Percentiles rank a stretch among this genome's conserved stretches.
These are phyloP conservation scores for Leptographium flavum DNA, from an alignment of 2,329 filamentous ascomycete genomes.

Conservation along the genomic window DNA sequence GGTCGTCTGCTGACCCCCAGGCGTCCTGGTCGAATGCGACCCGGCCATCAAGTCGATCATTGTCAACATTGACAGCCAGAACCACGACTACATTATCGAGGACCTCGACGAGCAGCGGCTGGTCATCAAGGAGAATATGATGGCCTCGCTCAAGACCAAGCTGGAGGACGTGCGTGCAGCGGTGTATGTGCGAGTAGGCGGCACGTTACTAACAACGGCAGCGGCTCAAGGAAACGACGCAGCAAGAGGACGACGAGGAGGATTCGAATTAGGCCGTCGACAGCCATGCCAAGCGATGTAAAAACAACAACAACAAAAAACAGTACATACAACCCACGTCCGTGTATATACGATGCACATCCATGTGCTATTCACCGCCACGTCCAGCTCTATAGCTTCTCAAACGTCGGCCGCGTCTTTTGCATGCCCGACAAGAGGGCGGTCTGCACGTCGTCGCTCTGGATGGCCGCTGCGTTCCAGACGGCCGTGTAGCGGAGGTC, in stretches of 20 bases:
- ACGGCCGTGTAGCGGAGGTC: slow-evolving; percentile 68
- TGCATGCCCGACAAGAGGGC: slow-evolving; percentile 64
- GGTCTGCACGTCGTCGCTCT: slow-evolving; percentile 61
- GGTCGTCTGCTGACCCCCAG: slow-evolving; percentile 16
- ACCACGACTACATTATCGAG: slow-evolving; percentile 64
- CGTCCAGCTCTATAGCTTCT: slow-evolving; percentile 74
- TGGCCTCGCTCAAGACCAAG: slow-evolving; percentile 49
- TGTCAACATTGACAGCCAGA: slow-evolving; percentile 56
- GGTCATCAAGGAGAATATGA: slow-evolving; percentile 61
- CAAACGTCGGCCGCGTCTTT: slow-evolving; percentile 69
- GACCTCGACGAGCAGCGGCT: slow-evolving; percentile 66
- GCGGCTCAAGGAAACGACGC: slow-evolving; percentile 19
- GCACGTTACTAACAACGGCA: not conserved
- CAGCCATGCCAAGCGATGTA: too few relatives aligned
- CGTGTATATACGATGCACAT: too few relatives aligned
- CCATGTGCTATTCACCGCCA: too few relatives aligned
- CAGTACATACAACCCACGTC: not conserved
- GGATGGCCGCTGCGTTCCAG: slow-evolving; percentile 77
- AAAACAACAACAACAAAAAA: too few relatives aligned
- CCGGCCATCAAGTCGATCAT: slow-evolving; percentile 82
- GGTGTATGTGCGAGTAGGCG: too few relatives aligned
- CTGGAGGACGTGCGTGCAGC: slow-evolving; percentile 58
- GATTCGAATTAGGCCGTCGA: slow-evolving; percentile 12
- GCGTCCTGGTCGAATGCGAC: slow-evolving; percentile 67
- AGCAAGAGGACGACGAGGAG: slow-evolving; percentile 17